Percentiles rank a stretch among this genome's conserved stretches.
These are phyloP conservation scores for Pichia heedii DNA, from an alignment of 805 yeast genomes.

Conservation along the genomic window DNA sequence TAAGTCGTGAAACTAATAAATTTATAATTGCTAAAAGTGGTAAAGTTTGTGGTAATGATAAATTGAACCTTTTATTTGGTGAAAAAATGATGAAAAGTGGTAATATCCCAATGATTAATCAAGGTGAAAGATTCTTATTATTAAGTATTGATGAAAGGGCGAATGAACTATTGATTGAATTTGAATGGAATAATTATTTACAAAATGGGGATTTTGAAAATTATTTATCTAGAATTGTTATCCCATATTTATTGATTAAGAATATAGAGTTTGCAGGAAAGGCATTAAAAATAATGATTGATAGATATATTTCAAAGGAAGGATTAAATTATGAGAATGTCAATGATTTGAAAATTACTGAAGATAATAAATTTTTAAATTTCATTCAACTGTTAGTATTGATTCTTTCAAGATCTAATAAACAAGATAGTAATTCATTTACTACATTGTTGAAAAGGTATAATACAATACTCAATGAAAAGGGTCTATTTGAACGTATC, in stretches of 20 bases:
- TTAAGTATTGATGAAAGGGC: slow-evolving; percentile 17
- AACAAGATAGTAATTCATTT: slow-evolving; percentile 31
- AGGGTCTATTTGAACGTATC: slow-evolving; percentile 17
- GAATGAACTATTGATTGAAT: slow-evolving; percentile 22
- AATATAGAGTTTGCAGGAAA: slow-evolving; percentile 55
- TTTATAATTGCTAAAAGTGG: slow-evolving; percentile 53
- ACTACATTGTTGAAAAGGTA: slow-evolving; percentile 39
- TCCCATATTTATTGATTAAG: slow-evolving; percentile 63
- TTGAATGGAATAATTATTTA: slow-evolving; percentile 27
- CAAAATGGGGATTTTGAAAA: slow-evolving; percentile 27
- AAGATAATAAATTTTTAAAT: slow-evolving; percentile 36
- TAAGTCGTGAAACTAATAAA: slow-evolving; percentile 54
- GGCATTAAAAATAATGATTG: slow-evolving; percentile 31
- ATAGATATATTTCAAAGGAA: slow-evolving; percentile 15
- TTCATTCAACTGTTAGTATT: slow-evolving; percentile 59
- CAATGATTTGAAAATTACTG: slow-evolving; percentile 22
- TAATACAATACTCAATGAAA: slow-evolving; percentile 14
- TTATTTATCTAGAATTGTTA: slow-evolving; percentile 44
- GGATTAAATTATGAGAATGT: slow-evolving; percentile 11
- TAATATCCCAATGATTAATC: slow-evolving; percentile 16
- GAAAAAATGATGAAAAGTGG: slow-evolving; percentile 40
- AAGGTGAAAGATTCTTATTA: slow-evolving; percentile 23
- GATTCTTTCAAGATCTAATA: slow-evolving; percentile 40
- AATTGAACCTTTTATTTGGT: slow-evolving; percentile 68
- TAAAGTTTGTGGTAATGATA: slow-evolving; percentile 61